phyloP scores from a whole-genome alignment of 2,329 filamentous ascomycete species.

The Chaetomium globosum region DNA sequence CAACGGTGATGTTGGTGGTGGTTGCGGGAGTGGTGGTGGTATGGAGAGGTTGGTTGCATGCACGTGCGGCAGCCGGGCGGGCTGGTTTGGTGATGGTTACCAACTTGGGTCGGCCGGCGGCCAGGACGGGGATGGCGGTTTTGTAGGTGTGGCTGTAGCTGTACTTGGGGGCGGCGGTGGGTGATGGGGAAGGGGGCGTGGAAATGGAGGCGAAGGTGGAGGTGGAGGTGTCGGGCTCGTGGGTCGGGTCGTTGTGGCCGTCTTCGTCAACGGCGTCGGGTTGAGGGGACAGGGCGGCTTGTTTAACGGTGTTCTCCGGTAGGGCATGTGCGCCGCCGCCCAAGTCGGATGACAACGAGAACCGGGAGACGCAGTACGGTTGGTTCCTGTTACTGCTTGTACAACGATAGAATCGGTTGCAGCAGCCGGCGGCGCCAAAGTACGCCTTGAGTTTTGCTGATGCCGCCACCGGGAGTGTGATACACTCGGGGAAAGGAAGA shows the following conservation, averaged over 20 bases:
- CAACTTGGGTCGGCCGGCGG: constrained; percentile 11
- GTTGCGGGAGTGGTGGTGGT: no score
- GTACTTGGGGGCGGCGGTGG: background rate
- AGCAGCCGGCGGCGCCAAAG: constrained; percentile 14
- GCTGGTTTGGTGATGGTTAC: constrained; percentile 16
- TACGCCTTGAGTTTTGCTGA: constrained; percentile 2
- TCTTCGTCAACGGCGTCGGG: no score
- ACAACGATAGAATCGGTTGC: constrained; percentile 1
- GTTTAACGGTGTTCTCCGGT: background rate
- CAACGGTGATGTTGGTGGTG: no score
- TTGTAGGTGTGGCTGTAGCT: constrained; percentile 3
- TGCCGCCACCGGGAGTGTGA: constrained; percentile 7
- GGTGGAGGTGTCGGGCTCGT: background rate
- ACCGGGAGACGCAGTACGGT: background rate
- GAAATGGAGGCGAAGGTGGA: no score
- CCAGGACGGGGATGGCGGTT: constrained; percentile 12
- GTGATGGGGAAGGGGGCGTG: background rate
- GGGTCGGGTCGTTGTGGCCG: background rate
- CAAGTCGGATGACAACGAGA: constrained; percentile 12
- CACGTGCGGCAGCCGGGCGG: no score
- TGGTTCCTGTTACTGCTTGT: no score
- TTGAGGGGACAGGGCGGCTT: background rate
- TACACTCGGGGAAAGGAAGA: constrained; percentile 15
- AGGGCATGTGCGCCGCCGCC: background rate
- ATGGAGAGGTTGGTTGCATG: no score